Percentiles rank a stretch among this genome's conserved stretches.
Evolutionary conservation across 306 rosid genomes (phyloP).

Genomic region (Albizia julibrissin): DNA sequence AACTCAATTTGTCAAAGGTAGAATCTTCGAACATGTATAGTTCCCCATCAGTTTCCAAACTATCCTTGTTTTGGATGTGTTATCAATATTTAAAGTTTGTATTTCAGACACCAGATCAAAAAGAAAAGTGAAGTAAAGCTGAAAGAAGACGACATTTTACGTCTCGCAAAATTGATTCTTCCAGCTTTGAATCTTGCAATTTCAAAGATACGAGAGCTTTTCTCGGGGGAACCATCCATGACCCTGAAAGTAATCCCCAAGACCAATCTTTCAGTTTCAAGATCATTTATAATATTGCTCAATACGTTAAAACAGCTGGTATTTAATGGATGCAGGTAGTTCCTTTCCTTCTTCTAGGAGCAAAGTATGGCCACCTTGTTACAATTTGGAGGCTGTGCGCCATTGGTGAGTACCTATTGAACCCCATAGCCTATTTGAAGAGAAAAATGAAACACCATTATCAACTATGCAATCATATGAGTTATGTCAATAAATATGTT

Average conservation of each 20-base stretch:
- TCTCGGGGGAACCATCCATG: conserved; percentile 88
- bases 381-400: conserved; percentile 78
- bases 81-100: background rate
- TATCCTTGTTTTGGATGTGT: conserved; percentile 1
- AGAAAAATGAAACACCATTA: background rate
- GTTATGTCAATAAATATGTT: conserved; percentile 12
- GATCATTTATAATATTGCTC: conserved; percentile 15
- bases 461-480: background rate
- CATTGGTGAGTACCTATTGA: conserved; percentile 53
- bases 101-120: conserved; percentile 53
- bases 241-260: conserved; percentile 70
- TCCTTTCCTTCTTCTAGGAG: conserved; percentile 82
- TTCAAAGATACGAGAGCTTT: conserved; percentile 57
- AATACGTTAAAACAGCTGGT: conserved; percentile 8
- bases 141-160: conserved; percentile 74
- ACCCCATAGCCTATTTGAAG: background rate
- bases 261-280: conserved; percentile 6
- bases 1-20: conserved; percentile 76
- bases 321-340: conserved; percentile 53
- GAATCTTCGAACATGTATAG: background rate
- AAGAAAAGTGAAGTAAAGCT: conserved; percentile 47
- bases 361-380: conserved; percentile 79
- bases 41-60: background rate
- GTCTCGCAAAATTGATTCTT: conserved; percentile 59
- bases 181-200: conserved; percentile 70